phyloP scores from a whole-genome alignment of 2,329 filamentous ascomycete genomes.

The Aspergillus ustus region DNA sequence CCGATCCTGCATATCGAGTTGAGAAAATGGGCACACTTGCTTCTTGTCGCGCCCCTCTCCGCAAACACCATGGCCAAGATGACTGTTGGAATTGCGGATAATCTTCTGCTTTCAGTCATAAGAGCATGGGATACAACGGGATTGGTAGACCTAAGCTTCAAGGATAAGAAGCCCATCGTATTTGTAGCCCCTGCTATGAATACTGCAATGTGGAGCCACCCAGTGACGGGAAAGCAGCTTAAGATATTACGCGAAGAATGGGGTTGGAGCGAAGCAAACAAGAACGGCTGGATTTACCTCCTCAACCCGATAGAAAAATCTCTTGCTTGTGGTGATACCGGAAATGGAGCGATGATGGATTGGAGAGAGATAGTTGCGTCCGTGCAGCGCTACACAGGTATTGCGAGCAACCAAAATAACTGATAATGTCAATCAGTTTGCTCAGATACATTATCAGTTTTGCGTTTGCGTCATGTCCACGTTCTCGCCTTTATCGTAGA shows the following conservation, averaged over 20 bases:
- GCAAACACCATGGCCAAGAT: constrained; percentile 90
- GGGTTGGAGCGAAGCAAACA: constrained; percentile 55
- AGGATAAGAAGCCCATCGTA: constrained; percentile 63
- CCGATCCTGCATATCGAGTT: constrained; percentile 90
- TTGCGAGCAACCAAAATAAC: constrained; percentile 1
- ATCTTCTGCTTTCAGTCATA: constrained; percentile 72
- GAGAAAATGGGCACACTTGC: constrained; percentile 77
- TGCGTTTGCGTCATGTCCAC: neutral
- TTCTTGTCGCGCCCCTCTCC: constrained; percentile 79
- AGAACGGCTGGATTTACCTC: constrained; percentile 69
- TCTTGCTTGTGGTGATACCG: constrained; percentile 83
- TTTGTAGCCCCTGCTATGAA: constrained; percentile 86
- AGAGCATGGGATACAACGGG: constrained; percentile 86
- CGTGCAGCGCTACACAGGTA: constrained; percentile 56
- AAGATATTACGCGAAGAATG: constrained; percentile 73
- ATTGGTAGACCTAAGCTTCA: constrained; percentile 53
- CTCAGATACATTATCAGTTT: neutral
- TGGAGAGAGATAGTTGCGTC: constrained; percentile 75
- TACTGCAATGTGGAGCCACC: constrained; percentile 86
- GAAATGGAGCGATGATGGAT: constrained; percentile 80
- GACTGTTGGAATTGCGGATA: constrained; percentile 75
- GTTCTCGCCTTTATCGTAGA: constrained; percentile 28
- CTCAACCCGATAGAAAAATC: constrained; percentile 74
- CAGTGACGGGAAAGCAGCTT: constrained; percentile 75
- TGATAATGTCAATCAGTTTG: neutral